Conservation (phyloP, 2,329 filamentous ascomycete species). For the Fusarium setosum region DNA sequence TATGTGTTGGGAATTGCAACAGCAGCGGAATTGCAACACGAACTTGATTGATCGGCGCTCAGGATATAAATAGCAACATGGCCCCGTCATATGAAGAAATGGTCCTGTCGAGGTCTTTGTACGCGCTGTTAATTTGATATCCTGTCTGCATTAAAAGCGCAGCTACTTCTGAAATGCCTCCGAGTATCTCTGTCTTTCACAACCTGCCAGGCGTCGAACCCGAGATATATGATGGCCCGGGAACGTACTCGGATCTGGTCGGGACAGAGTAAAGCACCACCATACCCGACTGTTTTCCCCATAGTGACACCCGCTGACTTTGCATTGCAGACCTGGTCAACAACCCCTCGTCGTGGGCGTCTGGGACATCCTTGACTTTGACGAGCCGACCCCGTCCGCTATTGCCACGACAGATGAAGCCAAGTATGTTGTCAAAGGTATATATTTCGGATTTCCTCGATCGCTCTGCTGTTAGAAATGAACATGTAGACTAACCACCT, state of each 20-base stretch:
- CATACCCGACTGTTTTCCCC: not conserved
- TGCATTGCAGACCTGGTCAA: not conserved
- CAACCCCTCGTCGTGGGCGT: not conserved
- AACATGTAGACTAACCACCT: not conserved
- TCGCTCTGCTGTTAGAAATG: not conserved
- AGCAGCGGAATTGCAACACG: not conserved
- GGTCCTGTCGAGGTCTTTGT: not conserved
- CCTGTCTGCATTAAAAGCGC: not conserved
- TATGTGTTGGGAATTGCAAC: too few relatives aligned
- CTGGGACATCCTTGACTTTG: not conserved
- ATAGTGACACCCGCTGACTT: not conserved
- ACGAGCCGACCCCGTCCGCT: not conserved
- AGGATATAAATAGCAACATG: not conserved
- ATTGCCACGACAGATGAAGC: not conserved
- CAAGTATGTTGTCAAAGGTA: not conserved
- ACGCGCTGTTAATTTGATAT: not conserved
- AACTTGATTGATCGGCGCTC: not conserved
- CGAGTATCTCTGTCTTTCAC: not conserved
- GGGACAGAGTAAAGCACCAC: not conserved
- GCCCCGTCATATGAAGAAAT: not conserved
- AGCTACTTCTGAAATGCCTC: not conserved
- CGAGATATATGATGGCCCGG: not conserved
- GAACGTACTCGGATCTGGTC: not conserved
- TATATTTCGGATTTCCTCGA: not conserved
- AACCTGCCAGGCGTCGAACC: not conserved